phyloP scores from a whole-genome alignment of 495 filamentous ascomycete species.

The Neurospora sp. region DNA sequence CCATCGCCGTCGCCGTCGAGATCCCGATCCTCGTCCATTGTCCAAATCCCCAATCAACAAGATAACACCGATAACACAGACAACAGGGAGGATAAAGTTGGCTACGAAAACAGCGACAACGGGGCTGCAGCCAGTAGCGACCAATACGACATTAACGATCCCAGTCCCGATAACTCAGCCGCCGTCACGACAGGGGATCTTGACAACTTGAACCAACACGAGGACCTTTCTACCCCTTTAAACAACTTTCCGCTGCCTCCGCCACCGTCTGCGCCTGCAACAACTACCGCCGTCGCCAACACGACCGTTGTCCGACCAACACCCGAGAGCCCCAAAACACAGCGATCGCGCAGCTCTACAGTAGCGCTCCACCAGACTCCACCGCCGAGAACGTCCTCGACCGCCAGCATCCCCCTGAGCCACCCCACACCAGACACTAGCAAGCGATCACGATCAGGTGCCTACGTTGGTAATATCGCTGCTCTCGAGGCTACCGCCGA shows the following conservation, averaged over 20 bases:
- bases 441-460: conserved; percentile 59
- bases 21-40: neutral
- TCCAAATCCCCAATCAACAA: neutral
- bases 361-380: conserved; percentile 20
- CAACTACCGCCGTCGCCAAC: conserved; percentile 1
- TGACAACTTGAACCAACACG: neutral
- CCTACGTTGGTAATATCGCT: conserved; percentile 68
- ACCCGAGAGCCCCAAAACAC: conserved; percentile 12
- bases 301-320: conserved; percentile 16
- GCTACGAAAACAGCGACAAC: neutral
- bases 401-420: conserved; percentile 46
- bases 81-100: neutral
- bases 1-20: conserved; percentile 6
- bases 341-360: conserved; percentile 8
- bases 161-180: neutral
- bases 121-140: neutral
- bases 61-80: neutral
- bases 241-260: neutral
- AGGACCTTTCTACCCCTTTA: neutral
- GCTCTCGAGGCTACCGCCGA: conserved; percentile 75
- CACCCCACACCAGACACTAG: conserved; percentile 72
- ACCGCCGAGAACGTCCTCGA: conserved; percentile 51
- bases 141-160: neutral
- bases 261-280: neutral
- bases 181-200: neutral